Evolutionary conservation across 352 stramenopile species (phyloP), one percentile per base, ranked within the genome.

Genomic region (Globisporangium emineosum): DNA sequence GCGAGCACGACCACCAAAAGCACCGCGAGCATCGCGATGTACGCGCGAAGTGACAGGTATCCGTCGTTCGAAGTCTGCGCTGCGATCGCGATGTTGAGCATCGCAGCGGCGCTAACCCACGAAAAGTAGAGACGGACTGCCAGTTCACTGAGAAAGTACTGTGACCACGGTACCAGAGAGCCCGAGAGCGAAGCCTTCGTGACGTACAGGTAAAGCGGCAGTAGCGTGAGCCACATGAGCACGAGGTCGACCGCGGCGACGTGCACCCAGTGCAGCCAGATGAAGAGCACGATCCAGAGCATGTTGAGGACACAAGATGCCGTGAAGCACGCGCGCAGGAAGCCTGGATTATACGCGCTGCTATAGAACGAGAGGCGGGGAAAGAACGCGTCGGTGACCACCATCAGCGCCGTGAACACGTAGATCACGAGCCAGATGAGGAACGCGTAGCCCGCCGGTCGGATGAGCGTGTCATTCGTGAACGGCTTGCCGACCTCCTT

Each of bases 121-220:
- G 78, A 69, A 54, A 89, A 89, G 64, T 90, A 89, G 10, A 91
- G 51, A 0, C 77, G 77, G 10, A 90, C 66, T n/a, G 71, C 76
- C 7, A 91, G 57, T 54, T 90, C 78, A 45, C 78, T 86, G 66
- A 71, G 79, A 2, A 88, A 27, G 58, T 84, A 88, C 67, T 82
- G 71, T 32, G 67, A 65, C 76, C 78, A 90, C 30, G 73, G 50
- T 4, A 65, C 47, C 37, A 79, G 60, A 7, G 77, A 71, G 17
- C 73, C 71, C 5, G 69, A 55, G 10, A 68, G 57, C 21, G 68
- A 62, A 35, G 86, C 60, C 37, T 86, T 70, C 55, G 65, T 85
- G 27, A 75, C 69, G 43, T 85, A 88, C 32, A 89, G 62, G 65
- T 91, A 91, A 50, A 91, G 71, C 17, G 68, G 71, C 60, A 88